These are phyloP conservation scores for Colletotrichum chrysophilum DNA, from an alignment of 2,329 filamentous ascomycete species.

Conservation along the genomic window DNA sequence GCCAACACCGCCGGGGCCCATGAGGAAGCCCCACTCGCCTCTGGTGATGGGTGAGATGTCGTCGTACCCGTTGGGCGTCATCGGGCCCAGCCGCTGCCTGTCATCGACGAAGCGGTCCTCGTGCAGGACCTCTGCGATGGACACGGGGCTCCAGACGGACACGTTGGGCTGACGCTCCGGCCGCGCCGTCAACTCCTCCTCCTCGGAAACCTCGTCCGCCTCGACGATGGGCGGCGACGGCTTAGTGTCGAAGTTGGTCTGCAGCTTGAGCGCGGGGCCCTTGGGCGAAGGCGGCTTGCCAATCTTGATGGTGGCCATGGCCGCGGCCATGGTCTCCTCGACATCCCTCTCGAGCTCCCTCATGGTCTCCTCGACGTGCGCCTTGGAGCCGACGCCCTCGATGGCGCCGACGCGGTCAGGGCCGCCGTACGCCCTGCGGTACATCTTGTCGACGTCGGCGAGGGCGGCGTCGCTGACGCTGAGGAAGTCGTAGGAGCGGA, in stretches of 20 bases:
- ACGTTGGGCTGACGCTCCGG: conserved; percentile 31
- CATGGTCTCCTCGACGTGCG: conserved; percentile 16
- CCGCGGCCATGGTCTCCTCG: conserved; percentile 6
- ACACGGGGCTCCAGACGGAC: conserved; percentile 34
- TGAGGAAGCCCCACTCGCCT: conserved; percentile 68
- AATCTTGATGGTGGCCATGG: conserved; percentile 3
- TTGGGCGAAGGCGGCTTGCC: conserved; percentile 22
- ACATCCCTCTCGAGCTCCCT: conserved; percentile 7
- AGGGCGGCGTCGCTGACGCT: conserved; percentile 55
- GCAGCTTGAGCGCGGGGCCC: conserved; percentile 42
- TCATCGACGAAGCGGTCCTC: conserved; percentile 21
- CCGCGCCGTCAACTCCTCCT: conserved; percentile 42
- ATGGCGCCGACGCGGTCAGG: conserved; percentile 50
- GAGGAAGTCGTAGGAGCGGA: conserved; percentile 64
- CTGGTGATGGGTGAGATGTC: conserved; percentile 68
- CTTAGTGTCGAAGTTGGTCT: conserved; percentile 44
- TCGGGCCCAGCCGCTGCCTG: conserved; percentile 45
- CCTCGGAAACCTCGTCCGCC: conserved; percentile 30
- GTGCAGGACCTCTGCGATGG: conserved; percentile 51
- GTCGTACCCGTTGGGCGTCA: conserved; percentile 64
- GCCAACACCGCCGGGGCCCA: conserved; percentile 51
- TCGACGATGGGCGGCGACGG: background rate
- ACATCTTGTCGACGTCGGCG: conserved; percentile 60
- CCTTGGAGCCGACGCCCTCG: conserved; percentile 36
- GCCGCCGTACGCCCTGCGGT: conserved; percentile 61